Conservation (phyloP, 176 grass and related monocot genomes). For the Cocos nucifera region DNA sequence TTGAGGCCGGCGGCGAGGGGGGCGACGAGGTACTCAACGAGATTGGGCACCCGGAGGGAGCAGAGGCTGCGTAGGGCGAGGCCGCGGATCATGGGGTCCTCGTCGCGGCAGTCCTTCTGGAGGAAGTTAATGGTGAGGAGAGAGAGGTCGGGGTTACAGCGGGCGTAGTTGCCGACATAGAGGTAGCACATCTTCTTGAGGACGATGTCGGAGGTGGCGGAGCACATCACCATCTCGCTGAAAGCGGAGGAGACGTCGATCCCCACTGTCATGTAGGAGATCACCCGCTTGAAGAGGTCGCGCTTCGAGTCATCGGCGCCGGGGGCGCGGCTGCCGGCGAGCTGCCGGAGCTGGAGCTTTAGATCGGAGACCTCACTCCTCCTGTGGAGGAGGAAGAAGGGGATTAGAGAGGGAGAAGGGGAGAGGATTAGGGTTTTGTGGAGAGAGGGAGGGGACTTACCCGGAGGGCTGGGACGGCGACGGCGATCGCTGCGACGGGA, state of each 20-base stretch:
- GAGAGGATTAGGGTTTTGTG: background rate
- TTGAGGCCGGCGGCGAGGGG: conserved; percentile 69
- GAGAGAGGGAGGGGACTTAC: conserved; percentile 18
- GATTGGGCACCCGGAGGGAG: conserved; percentile 87
- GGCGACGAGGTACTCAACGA: conserved; percentile 90
- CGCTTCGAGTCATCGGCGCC: conserved; percentile 77
- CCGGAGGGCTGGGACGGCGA: conserved; percentile 86
- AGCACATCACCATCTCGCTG: conserved; percentile 99
- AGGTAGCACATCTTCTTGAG: conserved; percentile 99
- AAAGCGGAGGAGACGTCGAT: conserved; percentile 95
- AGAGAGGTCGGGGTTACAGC: conserved; percentile 76
- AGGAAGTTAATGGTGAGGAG: conserved; percentile 99
- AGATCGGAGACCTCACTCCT: conserved; percentile 98
- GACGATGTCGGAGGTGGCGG: conserved; percentile 89
- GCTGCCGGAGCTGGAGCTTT: conserved; percentile 85
- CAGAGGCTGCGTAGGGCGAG: conserved; percentile 93
- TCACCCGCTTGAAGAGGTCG: conserved; percentile 95
- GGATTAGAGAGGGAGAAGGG: background rate
- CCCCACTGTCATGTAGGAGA: conserved; percentile 98
- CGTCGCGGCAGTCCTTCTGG: conserved; percentile 89
- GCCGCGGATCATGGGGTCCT: conserved; percentile 92
- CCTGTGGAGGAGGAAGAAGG: conserved; percentile 27
- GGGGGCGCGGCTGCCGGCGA: conserved; percentile 72
- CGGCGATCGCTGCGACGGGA: conserved; percentile 55
- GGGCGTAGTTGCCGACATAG: conserved; percentile 90